Conservation (phyloP, 805 yeast genomes). For the Torulaspora gathmanii region DNA sequence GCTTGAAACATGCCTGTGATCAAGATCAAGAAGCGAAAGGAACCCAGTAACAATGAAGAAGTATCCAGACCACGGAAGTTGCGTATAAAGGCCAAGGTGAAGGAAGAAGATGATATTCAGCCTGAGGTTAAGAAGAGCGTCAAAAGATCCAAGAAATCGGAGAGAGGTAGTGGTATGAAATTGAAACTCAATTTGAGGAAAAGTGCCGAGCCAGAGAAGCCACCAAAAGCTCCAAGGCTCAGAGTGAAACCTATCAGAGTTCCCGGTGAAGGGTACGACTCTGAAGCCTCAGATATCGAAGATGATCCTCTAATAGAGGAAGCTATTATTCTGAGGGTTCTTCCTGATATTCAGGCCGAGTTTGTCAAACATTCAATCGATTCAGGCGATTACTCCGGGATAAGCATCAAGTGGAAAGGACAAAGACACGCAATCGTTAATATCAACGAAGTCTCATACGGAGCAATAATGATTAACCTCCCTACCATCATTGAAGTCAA, state of each 20-base stretch:
- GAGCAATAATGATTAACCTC: slow-evolving; percentile 80
- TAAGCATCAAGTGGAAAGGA: slow-evolving; percentile 79
- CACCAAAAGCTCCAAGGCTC: slow-evolving; percentile 41
- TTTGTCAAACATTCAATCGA: slow-evolving; percentile 72
- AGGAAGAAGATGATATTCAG: slow-evolving; percentile 14
- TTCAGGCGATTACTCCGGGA: slow-evolving; percentile 64
- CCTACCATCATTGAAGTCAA: slow-evolving; percentile 85
- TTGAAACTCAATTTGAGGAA: slow-evolving; percentile 28
- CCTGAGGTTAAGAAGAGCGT: slow-evolving; percentile 27
- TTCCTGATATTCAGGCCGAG: slow-evolving; percentile 50
- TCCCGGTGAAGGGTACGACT: slow-evolving; percentile 94
- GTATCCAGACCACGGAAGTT: slow-evolving; percentile 26
- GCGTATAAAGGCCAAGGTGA: slow-evolving; percentile 20
- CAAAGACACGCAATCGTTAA: slow-evolving; percentile 70
- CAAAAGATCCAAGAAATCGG: slow-evolving; percentile 13
- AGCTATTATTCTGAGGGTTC: slow-evolving; percentile 71
- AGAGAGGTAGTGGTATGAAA: slow-evolving; percentile 17
- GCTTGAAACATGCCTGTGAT: slow-evolving; percentile 22
- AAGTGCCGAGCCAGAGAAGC: slow-evolving; percentile 29
- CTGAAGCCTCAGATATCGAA: slow-evolving; percentile 93
- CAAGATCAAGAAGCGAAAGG: slow-evolving; percentile 29
- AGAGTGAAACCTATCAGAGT: slow-evolving; percentile 57
- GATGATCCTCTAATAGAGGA: slow-evolving; percentile 92
- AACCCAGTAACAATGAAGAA: slow-evolving; percentile 12
- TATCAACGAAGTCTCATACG: slow-evolving; percentile 65